phyloP scores from a whole-genome alignment of 2,329 filamentous ascomycete genomes.

The Lomentospora prolificans region DNA sequence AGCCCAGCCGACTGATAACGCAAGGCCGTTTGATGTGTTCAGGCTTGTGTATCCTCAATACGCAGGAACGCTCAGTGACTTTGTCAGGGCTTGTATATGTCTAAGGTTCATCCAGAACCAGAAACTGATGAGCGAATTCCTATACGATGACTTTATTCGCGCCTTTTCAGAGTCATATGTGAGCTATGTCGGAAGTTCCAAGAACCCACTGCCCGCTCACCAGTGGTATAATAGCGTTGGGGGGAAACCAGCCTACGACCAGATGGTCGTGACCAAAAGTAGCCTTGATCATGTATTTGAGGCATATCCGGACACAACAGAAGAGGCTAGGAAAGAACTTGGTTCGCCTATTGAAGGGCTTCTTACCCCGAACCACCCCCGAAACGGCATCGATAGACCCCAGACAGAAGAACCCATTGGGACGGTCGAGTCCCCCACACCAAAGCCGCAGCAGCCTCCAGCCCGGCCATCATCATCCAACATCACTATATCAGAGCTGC shows the following conservation, averaged over 20 bases:
- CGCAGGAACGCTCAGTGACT: conserved; percentile 26
- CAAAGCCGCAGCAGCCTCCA: no score
- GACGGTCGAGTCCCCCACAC: no score
- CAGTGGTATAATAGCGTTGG: conserved; percentile 20
- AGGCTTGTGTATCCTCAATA: conserved; percentile 32
- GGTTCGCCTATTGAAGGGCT: neutral
- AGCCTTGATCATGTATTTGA: conserved; percentile 25
- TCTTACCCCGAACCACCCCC: neutral
- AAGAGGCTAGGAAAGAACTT: neutral
- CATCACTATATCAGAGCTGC: no score
- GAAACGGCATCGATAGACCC: neutral
- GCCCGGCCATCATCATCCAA: no score
- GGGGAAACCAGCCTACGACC: conserved; percentile 19
- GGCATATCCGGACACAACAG: conserved; percentile 20
- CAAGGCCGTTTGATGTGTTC: conserved; percentile 28
- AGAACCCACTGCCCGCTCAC: neutral
- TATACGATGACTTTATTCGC: conserved; percentile 45
- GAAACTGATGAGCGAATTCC: conserved; percentile 26
- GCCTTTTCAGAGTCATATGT: conserved; percentile 31
- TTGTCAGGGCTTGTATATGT: conserved; percentile 34
- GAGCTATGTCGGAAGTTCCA: conserved; percentile 25
- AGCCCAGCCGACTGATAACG: neutral
- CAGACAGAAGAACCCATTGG: neutral
- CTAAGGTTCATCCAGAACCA: conserved; percentile 27
- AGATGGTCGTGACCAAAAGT: conserved; percentile 23